phyloP scores from a whole-genome alignment of 345 rosid species.

The Noccaea bulbosa region DNA sequence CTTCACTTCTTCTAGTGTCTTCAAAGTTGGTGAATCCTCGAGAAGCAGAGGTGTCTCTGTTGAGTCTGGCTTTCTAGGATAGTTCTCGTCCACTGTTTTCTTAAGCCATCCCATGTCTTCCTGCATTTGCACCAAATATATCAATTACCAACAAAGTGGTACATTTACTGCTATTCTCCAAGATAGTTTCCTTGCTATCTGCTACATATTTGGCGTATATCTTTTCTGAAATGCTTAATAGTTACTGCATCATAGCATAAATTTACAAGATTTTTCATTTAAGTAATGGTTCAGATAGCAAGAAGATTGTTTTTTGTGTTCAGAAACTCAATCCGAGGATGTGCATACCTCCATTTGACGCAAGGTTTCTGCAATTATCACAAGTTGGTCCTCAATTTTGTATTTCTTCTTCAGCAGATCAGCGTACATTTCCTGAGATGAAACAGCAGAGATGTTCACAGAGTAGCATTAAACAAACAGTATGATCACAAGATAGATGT shows the following conservation, averaged over 20 bases:
- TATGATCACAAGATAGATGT: neutral
- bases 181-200: slow-evolving; percentile 10
- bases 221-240: neutral
- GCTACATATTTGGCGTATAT: neutral
- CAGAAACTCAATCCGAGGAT: neutral
- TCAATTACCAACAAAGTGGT: neutral
- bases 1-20: slow-evolving; percentile 30
- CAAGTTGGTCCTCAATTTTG: slow-evolving; percentile 61
- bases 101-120: slow-evolving; percentile 55
- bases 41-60: slow-evolving; percentile 33
- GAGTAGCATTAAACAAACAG: neutral
- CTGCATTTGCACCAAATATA: slow-evolving; percentile 46
- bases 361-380: slow-evolving; percentile 53
- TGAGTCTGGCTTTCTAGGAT: slow-evolving; percentile 21
- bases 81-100: slow-evolving; percentile 35
- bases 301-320: slow-evolving; percentile 2
- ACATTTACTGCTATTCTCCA: neutral
- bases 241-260: neutral
- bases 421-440: slow-evolving; percentile 56
- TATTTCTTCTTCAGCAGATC: slow-evolving; percentile 64
- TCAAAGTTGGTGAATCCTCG: slow-evolving; percentile 27
- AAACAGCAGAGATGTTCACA: slow-evolving; percentile 11
- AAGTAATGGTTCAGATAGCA: neutral
- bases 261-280: too few species aligned
- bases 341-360: slow-evolving; percentile 57